A percentile compares a stretch with the other conserved stretches of the same genome.
phyloP scores from a whole-genome alignment of 176 grass and related monocot genomes.

The Aegilops longissima region DNA sequence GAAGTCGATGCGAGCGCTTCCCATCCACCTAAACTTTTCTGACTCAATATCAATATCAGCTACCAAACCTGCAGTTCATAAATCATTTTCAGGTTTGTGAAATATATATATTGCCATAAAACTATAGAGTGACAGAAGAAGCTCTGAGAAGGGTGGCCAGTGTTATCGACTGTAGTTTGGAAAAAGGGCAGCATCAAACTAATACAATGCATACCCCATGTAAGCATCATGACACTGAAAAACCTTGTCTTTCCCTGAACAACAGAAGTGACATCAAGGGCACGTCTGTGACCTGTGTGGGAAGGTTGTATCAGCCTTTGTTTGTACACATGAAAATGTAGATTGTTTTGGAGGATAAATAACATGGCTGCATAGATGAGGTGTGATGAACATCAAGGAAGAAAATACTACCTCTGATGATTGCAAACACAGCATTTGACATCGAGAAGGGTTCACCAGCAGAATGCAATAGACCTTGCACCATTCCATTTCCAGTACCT shows the following conservation, averaged over 20 bases:
- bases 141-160: neutral
- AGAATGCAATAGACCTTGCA: conserved; percentile 74
- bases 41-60: conserved; percentile 98
- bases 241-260: conserved; percentile 85
- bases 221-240: conserved; percentile 95
- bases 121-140: conserved; percentile 1
- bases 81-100: conserved; percentile 35
- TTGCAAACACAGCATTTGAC: conserved; percentile 72
- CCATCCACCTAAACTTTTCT: conserved; percentile 99
- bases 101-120: conserved; percentile 12
- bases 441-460: conserved; percentile 68
- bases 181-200: neutral
- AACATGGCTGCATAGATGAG: neutral
- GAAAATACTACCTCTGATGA: conserved; percentile 66
- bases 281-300: conserved; percentile 66
- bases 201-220: conserved; percentile 74
- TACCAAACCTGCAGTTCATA: conserved; percentile 71
- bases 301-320: conserved; percentile 29
- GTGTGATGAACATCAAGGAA: neutral
- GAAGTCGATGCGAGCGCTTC: conserved; percentile 85
- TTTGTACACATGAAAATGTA: conserved; percentile 6
- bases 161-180: neutral
- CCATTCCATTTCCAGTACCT: conserved; percentile 99
- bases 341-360: neutral
- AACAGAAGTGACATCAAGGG: conserved; percentile 86